A percentile compares a stretch with the other conserved stretches of the same genome.
These are phyloP conservation scores for Candida ponderosae DNA, from an alignment of 805 yeast genomes.

Conservation along the genomic window DNA sequence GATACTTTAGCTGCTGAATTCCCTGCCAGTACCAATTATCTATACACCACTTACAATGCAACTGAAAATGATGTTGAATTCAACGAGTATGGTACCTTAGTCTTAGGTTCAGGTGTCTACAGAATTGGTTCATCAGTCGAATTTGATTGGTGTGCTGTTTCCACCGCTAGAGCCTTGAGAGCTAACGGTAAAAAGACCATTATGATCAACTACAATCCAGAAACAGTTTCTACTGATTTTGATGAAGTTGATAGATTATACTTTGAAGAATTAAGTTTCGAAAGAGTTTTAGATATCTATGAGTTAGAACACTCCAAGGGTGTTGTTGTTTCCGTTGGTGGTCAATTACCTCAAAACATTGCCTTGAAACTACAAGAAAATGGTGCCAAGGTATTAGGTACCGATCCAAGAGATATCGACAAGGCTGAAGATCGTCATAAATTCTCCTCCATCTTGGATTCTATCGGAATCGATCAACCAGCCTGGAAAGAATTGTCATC, in stretches of 20 bases:
- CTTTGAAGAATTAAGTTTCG: slow-evolving; percentile 91
- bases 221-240: slow-evolving; percentile 95
- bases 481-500: slow-evolving; percentile 95
- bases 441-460: slow-evolving; percentile 88
- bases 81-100: slow-evolving; percentile 87
- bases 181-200: slow-evolving; percentile 81
- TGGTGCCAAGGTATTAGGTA: slow-evolving; percentile 88
- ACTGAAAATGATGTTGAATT: slow-evolving; percentile 75
- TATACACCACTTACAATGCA: slow-evolving; percentile 95
- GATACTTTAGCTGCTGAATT: slow-evolving; percentile 98
- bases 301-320: slow-evolving; percentile 87
- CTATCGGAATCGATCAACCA: slow-evolving; percentile 93
- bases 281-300: slow-evolving; percentile 95
- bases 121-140: slow-evolving; percentile 98
- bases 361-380: slow-evolving; percentile 74
- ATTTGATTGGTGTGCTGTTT: slow-evolving; percentile 99
- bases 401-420: slow-evolving; percentile 91
- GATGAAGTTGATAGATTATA: slow-evolving; percentile 97
- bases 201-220: slow-evolving; percentile 97
- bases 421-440: slow-evolving; percentile 98
- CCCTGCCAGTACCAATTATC: slow-evolving; percentile 94
- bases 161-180: slow-evolving; percentile 91
- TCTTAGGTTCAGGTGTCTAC: slow-evolving; percentile 97
- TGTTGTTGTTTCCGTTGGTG: slow-evolving; percentile 94
- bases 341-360: slow-evolving; percentile 96